Conservation (phyloP, 2,329 filamentous ascomycete species). For the Pseudocercospora fijiensis region DNA sequence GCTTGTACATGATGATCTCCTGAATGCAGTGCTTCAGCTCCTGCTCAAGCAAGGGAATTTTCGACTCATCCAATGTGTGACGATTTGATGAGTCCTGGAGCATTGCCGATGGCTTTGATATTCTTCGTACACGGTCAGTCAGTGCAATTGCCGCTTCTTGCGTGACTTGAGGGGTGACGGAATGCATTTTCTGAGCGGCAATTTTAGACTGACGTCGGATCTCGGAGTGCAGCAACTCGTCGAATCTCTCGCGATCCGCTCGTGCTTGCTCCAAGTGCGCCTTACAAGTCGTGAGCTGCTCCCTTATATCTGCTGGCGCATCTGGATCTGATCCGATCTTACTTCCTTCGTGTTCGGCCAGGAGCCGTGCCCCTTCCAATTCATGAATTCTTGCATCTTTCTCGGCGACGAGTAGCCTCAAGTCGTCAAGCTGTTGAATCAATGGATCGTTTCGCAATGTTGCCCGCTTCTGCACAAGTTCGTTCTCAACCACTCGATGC, state of each 20-base stretch:
- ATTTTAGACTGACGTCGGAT: conserved; percentile 40
- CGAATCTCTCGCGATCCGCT: conserved; percentile 43
- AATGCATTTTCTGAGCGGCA: conserved; percentile 16
- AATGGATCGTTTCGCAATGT: conserved; percentile 11
- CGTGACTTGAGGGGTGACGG: conserved; percentile 21
- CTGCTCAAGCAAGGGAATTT: conserved; percentile 30
- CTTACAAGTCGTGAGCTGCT: conserved; percentile 21
- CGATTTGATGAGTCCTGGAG: not conserved
- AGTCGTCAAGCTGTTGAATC: conserved; percentile 10
- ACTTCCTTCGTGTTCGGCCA: not conserved
- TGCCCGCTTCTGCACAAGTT: not conserved
- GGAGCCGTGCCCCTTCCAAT: not conserved
- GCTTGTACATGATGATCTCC: conserved; percentile 52
- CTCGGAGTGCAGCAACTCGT: conserved; percentile 43
- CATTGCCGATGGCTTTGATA: not conserved
- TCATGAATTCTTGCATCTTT: conserved; percentile 14
- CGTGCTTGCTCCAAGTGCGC: conserved; percentile 11
- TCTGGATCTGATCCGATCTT: not conserved
- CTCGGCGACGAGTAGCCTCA: conserved; percentile 10
- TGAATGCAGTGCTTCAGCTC: conserved; percentile 37
- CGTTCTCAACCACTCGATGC: not conserved
- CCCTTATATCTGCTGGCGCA: not conserved
- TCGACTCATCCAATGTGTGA: not conserved
- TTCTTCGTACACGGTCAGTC: not conserved
- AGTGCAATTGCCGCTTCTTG: conserved; percentile 16